Evolutionary conservation across 331 rosid genomes (phyloP).

Genomic region (Malus hybrid): DNA sequence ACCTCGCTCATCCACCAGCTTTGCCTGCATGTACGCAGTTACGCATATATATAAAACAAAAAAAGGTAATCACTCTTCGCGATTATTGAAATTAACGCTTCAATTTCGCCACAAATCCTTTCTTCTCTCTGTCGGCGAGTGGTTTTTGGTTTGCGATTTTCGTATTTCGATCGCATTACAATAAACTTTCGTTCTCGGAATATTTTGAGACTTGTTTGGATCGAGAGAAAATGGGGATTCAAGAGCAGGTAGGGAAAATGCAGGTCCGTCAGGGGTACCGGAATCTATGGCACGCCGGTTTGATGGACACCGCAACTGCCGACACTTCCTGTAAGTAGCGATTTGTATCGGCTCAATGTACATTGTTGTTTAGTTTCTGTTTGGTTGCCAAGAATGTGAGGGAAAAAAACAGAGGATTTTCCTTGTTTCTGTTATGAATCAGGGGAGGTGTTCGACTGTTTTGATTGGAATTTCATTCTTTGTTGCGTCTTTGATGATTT

Average conservation of each 20-base stretch:
- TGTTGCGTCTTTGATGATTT: background rate
- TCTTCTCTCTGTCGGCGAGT: background rate
- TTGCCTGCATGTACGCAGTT: no score
- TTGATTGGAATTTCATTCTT: background rate
- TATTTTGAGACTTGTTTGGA: background rate
- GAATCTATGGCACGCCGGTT: constrained; percentile 11
- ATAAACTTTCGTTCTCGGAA: background rate
- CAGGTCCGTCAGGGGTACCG: background rate
- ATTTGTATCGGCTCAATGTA: background rate
- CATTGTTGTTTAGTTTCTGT: background rate
- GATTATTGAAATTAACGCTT: background rate
- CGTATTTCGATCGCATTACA: background rate
- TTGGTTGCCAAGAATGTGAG: background rate
- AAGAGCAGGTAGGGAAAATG: background rate
- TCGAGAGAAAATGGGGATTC: constrained; percentile 2
- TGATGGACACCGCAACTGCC: background rate
- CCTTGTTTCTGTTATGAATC: no score
- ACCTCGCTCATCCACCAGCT: background rate
- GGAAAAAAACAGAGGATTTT: background rate
- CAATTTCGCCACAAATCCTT: background rate
- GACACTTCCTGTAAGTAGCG: background rate
- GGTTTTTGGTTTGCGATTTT: background rate
- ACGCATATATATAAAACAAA: no score
- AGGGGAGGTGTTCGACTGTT: no score
- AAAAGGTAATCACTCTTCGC: background rate